These are phyloP conservation scores for Suhomyces bolitotheri DNA, from an alignment of 1,139 yeast genomes.

Conservation along the genomic window DNA sequence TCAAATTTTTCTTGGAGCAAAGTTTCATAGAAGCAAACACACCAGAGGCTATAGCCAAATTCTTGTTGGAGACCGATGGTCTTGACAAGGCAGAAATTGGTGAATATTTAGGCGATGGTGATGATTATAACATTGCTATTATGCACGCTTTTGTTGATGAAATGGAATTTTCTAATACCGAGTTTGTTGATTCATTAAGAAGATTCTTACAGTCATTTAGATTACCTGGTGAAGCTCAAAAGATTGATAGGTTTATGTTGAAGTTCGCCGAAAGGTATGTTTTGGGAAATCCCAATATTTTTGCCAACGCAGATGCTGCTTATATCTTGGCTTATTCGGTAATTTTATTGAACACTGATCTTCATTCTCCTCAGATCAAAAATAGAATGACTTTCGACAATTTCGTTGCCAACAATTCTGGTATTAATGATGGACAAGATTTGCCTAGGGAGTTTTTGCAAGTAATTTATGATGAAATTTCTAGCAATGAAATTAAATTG, in stretches of 20 bases:
- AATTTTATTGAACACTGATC: slow-evolving; percentile 90
- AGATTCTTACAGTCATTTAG: slow-evolving; percentile 82
- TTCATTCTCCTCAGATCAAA: slow-evolving; percentile 84
- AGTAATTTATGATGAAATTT: slow-evolving; percentile 74
- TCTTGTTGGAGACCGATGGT: slow-evolving; percentile 74
- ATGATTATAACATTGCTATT: slow-evolving; percentile 69
- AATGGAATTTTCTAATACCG: slow-evolving; percentile 69
- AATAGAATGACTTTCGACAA: slow-evolving; percentile 86
- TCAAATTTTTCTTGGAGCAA: slow-evolving; percentile 57
- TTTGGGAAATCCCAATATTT: slow-evolving; percentile 80
- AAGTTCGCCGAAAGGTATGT: slow-evolving; percentile 93
- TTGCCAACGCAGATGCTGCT: slow-evolving; percentile 92
- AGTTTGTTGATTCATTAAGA: slow-evolving; percentile 86
- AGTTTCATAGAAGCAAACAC: slow-evolving; percentile 62
- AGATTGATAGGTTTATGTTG: slow-evolving; percentile 93
- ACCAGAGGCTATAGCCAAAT: slow-evolving; percentile 71
- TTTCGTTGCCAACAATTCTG: slow-evolving; percentile 80
- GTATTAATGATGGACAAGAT: slow-evolving; percentile 91
- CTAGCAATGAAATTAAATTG: slow-evolving; percentile 78
- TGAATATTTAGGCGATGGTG: slow-evolving; percentile 90
- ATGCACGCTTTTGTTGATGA: slow-evolving; percentile 94
- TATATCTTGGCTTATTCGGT: slow-evolving; percentile 91
- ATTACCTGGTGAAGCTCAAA: slow-evolving; percentile 97
- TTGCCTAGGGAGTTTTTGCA: slow-evolving; percentile 72
- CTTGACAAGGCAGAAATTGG: slow-evolving; percentile 85